phyloP scores from a whole-genome alignment of 257 asterid genomes.

The Lantana camara region DNA sequence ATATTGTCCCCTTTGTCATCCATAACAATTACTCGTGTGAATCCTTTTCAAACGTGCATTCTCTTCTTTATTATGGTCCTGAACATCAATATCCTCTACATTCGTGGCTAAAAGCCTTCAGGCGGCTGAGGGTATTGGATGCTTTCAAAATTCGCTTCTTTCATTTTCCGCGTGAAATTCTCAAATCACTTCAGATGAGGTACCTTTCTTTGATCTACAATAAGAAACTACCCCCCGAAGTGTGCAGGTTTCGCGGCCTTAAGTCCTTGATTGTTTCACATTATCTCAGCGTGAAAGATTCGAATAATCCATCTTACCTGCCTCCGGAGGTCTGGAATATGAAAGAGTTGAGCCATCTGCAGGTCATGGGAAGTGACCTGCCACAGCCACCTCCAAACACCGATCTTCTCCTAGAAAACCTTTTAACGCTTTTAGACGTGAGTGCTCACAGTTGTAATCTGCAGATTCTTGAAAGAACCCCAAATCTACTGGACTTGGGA shows the following conservation, averaged over 20 bases:
- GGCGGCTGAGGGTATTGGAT: conserved; percentile 20
- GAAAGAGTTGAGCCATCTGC: conserved; percentile 24
- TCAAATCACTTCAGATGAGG: conserved; percentile 11
- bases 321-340: conserved; percentile 22
- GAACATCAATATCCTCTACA: not conserved
- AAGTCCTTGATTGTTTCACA: conserved; percentile 14
- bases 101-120: not conserved
- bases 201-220: conserved; percentile 24
- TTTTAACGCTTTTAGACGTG: conserved; percentile 17
- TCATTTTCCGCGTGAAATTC: conserved; percentile 4
- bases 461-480: conserved; percentile 10
- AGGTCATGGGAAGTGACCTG: conserved; percentile 9
- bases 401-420: not conserved
- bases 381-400: conserved; percentile 12
- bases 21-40: not conserved
- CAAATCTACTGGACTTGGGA: conserved; percentile 24
- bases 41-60: conserved; percentile 1
- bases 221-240: not conserved
- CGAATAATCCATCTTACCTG: not conserved
- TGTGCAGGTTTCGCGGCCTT: conserved; percentile 17
- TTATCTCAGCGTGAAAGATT: not conserved
- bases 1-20: not conserved
- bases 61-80: conserved; percentile 14
- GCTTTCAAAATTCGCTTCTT: not conserved
- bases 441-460: conserved; percentile 13